A percentile compares a stretch with the other conserved stretches of the same genome.
Conservation (phyloP, 2,329 filamentous ascomycete genomes). For the Botrytis squamosa region DNA sequence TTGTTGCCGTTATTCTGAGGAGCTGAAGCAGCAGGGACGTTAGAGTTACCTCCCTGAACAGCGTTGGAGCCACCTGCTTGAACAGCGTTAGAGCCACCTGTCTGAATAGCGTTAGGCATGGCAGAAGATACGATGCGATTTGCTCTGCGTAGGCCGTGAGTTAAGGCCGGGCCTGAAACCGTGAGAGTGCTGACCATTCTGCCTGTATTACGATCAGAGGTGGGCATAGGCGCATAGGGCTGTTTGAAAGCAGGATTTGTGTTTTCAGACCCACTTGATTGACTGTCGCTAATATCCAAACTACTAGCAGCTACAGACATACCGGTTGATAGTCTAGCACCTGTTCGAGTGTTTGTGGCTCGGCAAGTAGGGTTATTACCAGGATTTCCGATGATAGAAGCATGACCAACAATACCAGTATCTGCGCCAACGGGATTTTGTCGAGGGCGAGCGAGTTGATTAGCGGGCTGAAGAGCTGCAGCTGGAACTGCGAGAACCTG, state of each 20-base stretch:
- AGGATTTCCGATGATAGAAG: not conserved
- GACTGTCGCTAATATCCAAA: too few species aligned
- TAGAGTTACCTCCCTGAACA: not conserved
- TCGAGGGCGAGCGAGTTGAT: not conserved
- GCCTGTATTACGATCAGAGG: not conserved
- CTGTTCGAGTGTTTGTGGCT: too few species aligned
- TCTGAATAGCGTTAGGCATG: not conserved
- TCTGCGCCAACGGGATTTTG: not conserved
- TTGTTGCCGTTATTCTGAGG: not conserved
- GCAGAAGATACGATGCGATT: not conserved
- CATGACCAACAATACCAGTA: not conserved
- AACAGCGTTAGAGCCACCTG: not conserved
- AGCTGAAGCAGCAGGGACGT: accelerated
- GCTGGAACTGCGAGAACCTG: not conserved
- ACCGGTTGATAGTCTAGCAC: not conserved
- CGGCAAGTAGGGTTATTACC: not conserved
- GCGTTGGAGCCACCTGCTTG: not conserved
- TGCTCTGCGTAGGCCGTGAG: not conserved
- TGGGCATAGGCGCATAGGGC: not conserved
- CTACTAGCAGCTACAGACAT: not conserved
- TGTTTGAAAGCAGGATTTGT: not conserved
- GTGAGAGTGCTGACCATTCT: not conserved
- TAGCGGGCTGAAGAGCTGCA: not conserved
- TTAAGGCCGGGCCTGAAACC: too few species aligned
- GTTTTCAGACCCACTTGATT: not conserved